Evolutionary conservation across 805 yeast species (phyloP).

Genomic region (Wickerhamiella sorbophila): DNA sequence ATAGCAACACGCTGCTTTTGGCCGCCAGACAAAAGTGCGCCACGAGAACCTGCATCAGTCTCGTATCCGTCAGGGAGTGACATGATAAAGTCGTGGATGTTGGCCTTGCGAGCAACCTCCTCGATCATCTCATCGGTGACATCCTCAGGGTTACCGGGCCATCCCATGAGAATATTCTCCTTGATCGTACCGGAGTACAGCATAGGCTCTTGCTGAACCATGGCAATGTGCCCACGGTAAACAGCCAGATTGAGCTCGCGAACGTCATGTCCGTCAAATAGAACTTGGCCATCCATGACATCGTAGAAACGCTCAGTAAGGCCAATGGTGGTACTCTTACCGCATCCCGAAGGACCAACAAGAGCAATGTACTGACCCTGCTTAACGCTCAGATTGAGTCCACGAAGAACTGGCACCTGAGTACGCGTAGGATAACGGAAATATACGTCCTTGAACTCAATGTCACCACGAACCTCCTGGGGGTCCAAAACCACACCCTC

Average conservation of each 20-base stretch:
- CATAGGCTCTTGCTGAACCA: conserved; percentile 51
- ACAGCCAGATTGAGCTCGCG: conserved; percentile 34
- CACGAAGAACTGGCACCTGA: conserved; percentile 34
- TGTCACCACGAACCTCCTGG: conserved; percentile 31
- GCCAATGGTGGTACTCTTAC: conserved; percentile 45
- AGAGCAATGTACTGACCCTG: conserved; percentile 44
- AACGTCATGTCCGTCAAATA: conserved; percentile 40
- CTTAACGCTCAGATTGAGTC: conserved; percentile 36
- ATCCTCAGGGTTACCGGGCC: conserved; percentile 20
- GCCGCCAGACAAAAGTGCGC: conserved; percentile 54
- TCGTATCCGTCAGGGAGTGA: conserved; percentile 47
- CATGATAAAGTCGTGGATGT: conserved; percentile 41
- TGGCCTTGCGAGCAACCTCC: conserved; percentile 37
- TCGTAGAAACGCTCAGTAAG: conserved; percentile 38
- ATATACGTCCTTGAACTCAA: conserved; percentile 40
- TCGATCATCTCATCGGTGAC: conserved; percentile 33
- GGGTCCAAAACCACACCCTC: conserved; percentile 23
- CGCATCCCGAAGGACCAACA: conserved; percentile 54
- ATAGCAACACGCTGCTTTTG: conserved; percentile 67
- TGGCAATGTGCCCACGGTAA: conserved; percentile 38
- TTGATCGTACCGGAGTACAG: conserved; percentile 40
- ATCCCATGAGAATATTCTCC: conserved; percentile 43
- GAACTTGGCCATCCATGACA: conserved; percentile 34
- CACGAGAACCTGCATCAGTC: conserved; percentile 41
- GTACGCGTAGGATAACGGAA: conserved; percentile 57